Percentiles rank a stretch among this genome's conserved stretches.
phyloP scores from a whole-genome alignment of 2,329 filamentous ascomycete species.

The Colletotrichum salicis region DNA sequence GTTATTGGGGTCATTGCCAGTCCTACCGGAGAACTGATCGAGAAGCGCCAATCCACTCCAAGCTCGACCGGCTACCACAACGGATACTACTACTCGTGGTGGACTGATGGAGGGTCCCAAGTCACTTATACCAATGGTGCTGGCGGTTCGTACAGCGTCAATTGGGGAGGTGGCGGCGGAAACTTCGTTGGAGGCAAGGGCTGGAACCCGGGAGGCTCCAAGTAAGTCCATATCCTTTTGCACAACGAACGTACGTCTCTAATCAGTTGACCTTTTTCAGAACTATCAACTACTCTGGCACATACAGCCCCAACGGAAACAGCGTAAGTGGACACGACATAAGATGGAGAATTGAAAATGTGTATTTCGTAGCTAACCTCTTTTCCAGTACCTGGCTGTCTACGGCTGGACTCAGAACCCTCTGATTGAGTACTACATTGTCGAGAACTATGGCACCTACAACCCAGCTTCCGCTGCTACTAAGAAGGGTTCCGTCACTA shows the following conservation, averaged over 20 bases:
- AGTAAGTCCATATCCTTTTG: conserved; percentile 34
- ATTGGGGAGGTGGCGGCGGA: conserved; percentile 54
- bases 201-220: conserved; percentile 62
- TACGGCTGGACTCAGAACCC: conserved; percentile 54
- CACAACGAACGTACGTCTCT: background rate
- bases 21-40: background rate
- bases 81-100: conserved; percentile 58
- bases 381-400: conserved; percentile 56
- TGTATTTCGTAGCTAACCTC: background rate
- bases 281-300: conserved; percentile 42
- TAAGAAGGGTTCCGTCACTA: conserved; percentile 45
- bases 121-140: conserved; percentile 56
- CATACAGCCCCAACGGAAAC: conserved; percentile 43
- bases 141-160: conserved; percentile 54
- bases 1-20: background rate
- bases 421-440: conserved; percentile 53
- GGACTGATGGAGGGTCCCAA: conserved; percentile 52
- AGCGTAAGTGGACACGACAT: conserved; percentile 26
- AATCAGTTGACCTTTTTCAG: background rate
- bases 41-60: conserved; percentile 39
- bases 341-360: too few relatives aligned
- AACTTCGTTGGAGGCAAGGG: conserved; percentile 69
- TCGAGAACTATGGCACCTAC: conserved; percentile 56
- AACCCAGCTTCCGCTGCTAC: conserved; percentile 50
- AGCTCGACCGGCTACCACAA: conserved; percentile 43